Evolutionary conservation across 495 filamentous ascomycete species (phyloP).

Genomic region (Astrocystis sublimbata): DNA sequence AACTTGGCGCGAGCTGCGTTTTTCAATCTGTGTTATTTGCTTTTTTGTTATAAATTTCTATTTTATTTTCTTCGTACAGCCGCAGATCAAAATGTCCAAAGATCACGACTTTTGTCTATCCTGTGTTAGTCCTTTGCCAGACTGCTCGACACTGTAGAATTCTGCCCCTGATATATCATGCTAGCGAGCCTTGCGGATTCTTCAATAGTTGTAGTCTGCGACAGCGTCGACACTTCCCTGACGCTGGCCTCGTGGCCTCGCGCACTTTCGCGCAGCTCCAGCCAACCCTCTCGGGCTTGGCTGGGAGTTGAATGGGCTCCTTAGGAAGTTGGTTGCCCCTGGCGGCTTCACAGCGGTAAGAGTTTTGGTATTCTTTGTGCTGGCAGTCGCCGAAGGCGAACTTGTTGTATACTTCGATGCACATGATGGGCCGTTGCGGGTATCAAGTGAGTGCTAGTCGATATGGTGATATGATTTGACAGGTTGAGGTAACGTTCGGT

Average conservation of each 20-base stretch:
- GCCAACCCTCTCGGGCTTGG: slow-evolving; percentile 17
- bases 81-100: too few species aligned
- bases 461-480: too few species aligned
- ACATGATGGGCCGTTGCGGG: slow-evolving; percentile 22
- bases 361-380: slow-evolving; percentile 33
- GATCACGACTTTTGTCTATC: too few species aligned
- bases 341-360: slow-evolving; percentile 18
- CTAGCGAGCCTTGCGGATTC: neutral
- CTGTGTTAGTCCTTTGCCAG: neutral
- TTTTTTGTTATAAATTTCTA: too few species aligned
- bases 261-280: slow-evolving; percentile 14
- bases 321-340: slow-evolving; percentile 18
- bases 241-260: slow-evolving; percentile 20
- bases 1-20: too few species aligned
- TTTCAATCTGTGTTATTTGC: too few species aligned
- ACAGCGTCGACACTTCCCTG: slow-evolving; percentile 21
- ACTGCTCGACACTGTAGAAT: too few species aligned
- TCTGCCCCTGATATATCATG: neutral
- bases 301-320: slow-evolving; percentile 23
- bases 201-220: neutral
- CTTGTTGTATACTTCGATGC: slow-evolving; percentile 24
- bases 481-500: neutral
- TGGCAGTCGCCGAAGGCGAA: slow-evolving; percentile 21
- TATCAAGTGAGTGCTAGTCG: neutral
- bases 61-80: too few species aligned